phyloP scores from a whole-genome alignment of 176 grass and related monocot genomes.

The Miscanthus lutarioriparius region DNA sequence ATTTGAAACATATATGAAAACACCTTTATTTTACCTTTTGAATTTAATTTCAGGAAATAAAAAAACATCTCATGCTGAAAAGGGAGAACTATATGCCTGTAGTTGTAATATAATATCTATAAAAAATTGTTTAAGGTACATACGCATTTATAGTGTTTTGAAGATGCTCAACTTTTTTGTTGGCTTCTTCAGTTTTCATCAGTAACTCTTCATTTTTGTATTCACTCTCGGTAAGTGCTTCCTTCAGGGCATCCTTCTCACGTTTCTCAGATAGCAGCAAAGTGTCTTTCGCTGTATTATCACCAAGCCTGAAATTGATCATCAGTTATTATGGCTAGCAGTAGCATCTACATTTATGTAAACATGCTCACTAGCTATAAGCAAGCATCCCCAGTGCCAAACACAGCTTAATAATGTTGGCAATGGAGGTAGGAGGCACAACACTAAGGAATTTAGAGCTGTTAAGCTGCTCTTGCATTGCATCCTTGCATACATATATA shows the following conservation, averaged over 20 bases:
- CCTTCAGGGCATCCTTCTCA: conserved; percentile 58
- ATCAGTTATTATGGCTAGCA: conserved; percentile 14
- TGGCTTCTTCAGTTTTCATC: conserved; percentile 39
- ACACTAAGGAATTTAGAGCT: no score
- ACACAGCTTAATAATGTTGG: background rate
- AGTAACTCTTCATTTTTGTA: conserved; percentile 48
- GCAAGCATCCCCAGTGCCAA: conserved; percentile 7
- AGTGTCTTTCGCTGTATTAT: conserved; percentile 44
- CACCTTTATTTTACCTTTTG: background rate
- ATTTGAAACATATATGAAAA: background rate
- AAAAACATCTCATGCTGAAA: background rate
- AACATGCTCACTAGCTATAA: background rate
- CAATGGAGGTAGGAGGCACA: no score
- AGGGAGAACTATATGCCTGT: background rate
- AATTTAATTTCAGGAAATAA: conserved; percentile 21
- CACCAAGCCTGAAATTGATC: conserved; percentile 48
- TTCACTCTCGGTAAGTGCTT: conserved; percentile 48
- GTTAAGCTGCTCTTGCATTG: no score
- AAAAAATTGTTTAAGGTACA: conserved; percentile 25
- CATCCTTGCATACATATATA: no score
- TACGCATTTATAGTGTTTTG: conserved; percentile 51
- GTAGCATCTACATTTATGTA: background rate
- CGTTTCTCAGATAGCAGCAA: conserved; percentile 50
- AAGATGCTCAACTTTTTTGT: conserved; percentile 54
- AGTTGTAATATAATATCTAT: conserved; percentile 10